Base-by-base conservation (phyloP, 768 basidiomycete genomes). In the Leccinum subgranulosum region DNA sequence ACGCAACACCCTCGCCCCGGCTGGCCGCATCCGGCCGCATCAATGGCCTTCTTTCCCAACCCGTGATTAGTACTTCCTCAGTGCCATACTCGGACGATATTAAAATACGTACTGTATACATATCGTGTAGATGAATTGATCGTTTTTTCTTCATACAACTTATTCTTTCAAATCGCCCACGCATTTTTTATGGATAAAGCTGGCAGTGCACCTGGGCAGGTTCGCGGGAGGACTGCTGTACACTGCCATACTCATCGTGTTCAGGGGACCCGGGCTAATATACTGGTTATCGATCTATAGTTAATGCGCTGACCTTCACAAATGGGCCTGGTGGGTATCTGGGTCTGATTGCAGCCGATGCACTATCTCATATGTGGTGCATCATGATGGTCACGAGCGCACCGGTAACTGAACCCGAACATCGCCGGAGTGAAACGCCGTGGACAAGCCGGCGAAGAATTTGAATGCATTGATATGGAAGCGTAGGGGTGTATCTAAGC, bases 201-300 rank as follows among this genome's bases (percentile, higher is more conserved):
- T n/a, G n/a, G 39, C 49, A 21, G 14, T 27, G 39, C 12, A 46
- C 25, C n/a, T 41, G n/a, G n/a, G 17, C 25, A 66, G 64, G 43
- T 56, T 66, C 64, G 64, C 64, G 64, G 64, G 57, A 65, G 49
- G 31, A 27, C n/a, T 14, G 9, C 27, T 31, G 28, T 11, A 21
- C 33, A 15, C 28, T n/a, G 23, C 11, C 31, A 23, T 31, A 28
- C 23, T 21, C 4, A n/a, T 19, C 10, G 19, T 43, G 33, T 17
- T 3, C 27, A 19, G 21, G 15, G 4, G 17, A 14, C 14, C 25
- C 14, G 15, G 14, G 25, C 23, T 25, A 17, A 27, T 15, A 27
- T 25, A 25, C 17, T 48, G 25, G 15, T 48, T 27, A 27, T 48
- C 15, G 46, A 47, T 27, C 25, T 15, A 5, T 27, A 14, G 14